phyloP scores from a whole-genome alignment of 2,329 filamentous ascomycete species.

The Aschersonia sp. region DNA sequence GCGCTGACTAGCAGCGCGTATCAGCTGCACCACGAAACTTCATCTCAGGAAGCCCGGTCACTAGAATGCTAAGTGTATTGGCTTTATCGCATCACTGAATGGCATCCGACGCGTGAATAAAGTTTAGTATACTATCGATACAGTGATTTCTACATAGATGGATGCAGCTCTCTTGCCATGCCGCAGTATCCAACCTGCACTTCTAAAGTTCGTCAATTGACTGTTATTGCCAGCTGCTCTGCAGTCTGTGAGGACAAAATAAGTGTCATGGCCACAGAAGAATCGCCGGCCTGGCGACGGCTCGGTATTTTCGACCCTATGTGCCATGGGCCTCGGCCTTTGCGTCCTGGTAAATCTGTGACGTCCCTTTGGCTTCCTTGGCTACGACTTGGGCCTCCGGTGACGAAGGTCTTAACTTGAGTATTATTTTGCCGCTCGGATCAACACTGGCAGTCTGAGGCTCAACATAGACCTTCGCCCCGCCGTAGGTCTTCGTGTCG shows the following conservation, averaged over 20 bases:
- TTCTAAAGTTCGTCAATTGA: no score
- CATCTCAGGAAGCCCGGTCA: not conserved
- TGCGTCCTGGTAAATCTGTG: constrained; percentile 15
- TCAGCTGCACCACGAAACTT: no score
- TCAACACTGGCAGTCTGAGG: constrained; percentile 28
- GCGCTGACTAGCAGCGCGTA: no score
- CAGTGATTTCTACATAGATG: no score
- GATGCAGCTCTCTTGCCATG: no score
- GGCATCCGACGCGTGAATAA: not conserved
- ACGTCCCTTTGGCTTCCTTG: constrained; percentile 27
- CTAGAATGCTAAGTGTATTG: not conserved
- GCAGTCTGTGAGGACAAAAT: no score
- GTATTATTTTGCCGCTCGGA: constrained; percentile 31
- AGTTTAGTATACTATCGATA: no score
- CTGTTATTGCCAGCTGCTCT: no score
- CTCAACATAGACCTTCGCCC: constrained; percentile 38
- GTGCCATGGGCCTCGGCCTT: constrained; percentile 8
- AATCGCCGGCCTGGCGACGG: no score
- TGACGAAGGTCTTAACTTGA: constrained; percentile 26
- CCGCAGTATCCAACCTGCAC: no score
- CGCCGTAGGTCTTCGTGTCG: constrained; percentile 33
- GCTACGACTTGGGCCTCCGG: constrained; percentile 26
- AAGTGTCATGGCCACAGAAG: no score
- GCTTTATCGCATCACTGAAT: not conserved
- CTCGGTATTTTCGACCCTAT: not conserved